A percentile compares a stretch with the other conserved stretches of the same genome.
Conservation (phyloP, 352 stramenopile species). For the Pythium angustatum region DNA sequence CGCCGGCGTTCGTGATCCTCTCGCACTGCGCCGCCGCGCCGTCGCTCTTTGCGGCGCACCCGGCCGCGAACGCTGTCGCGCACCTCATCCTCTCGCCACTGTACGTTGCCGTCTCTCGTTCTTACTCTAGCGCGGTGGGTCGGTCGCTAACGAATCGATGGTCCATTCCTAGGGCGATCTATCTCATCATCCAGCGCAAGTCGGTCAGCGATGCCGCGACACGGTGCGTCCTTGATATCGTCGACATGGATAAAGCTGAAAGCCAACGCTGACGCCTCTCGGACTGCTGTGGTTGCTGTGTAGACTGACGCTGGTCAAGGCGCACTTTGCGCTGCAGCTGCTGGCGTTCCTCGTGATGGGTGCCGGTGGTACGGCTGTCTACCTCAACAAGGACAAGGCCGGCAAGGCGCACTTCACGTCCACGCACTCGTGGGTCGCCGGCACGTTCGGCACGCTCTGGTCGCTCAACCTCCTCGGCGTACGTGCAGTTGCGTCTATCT, state of each 20-base stretch:
- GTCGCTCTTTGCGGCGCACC: slow-evolving; percentile 62
- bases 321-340: slow-evolving; percentile 53
- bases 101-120: slow-evolving; percentile 21
- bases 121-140: no score
- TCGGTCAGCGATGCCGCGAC: slow-evolving; percentile 41
- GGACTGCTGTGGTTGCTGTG: neutral
- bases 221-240: slow-evolving; percentile 37
- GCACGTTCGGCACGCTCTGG: slow-evolving; percentile 41
- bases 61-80: slow-evolving; percentile 57
- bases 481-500: no score
- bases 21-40: slow-evolving; percentile 32
- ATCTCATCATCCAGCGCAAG: slow-evolving; percentile 65
- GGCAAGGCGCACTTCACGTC: slow-evolving; percentile 69
- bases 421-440: slow-evolving; percentile 73
- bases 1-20: slow-evolving; percentile 51
- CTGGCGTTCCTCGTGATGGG: slow-evolving; percentile 50
- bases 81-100: slow-evolving; percentile 63
- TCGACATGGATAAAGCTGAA: no score
- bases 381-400: slow-evolving; percentile 58
- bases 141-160: no score
- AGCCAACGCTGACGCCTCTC: no score
- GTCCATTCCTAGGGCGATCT: slow-evolving; percentile 58
- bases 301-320: slow-evolving; percentile 32
- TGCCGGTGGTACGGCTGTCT: slow-evolving; percentile 42
- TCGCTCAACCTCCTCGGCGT: slow-evolving; percentile 64